Evolutionary conservation across 129 eudicot species (phyloP), one percentile per base, ranked within the genome.

Genomic region (Dittrichia graveolens): DNA sequence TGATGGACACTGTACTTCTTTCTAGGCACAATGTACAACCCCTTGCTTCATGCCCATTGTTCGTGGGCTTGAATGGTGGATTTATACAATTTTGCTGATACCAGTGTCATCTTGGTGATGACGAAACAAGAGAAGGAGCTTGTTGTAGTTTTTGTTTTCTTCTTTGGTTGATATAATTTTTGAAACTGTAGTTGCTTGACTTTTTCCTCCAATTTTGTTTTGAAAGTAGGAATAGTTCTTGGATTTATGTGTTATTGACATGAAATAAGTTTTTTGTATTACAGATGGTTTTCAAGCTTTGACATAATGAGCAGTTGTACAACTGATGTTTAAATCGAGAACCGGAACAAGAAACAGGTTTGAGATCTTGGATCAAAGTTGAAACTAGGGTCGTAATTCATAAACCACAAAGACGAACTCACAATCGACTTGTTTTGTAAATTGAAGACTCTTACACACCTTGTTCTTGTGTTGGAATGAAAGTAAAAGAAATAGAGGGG

Each of bases 221-320:
- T 64, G 54, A 7, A 64, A 55, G 40, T 49, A 74, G 72, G 79
- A 40, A 62, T 48, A 79, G 75, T 58, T 79, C 79, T 83, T 83
- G 81, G 78, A 79, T 83, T 83, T 71, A 79, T 83, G 79, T 83
- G 60, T 79, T 75, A 61, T 69, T 69, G 74, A 75, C 74, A 15
- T 62, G 48, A 44, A 31, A 3, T 74, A 62, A 38, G 14, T 9
- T 61, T 61, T 61, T 10, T 44, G 61, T 61, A 19, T 62, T 74
- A 54, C 57, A 39, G 18, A 41, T 12, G 13, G 43, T 39, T 74
- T 61, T 52, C 8, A 49, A 69, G 52, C 64, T 70, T 54, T 15
- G 54, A 48, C 31, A 24, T 24, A 24, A 24, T 24, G 31, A 24
- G 31, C 31, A 24, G 31, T 24, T 24, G 31, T 24, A 24, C 31